Evolutionary conservation across 2,329 filamentous ascomycete species (phyloP).

Genomic region (Aspergillus sp.): DNA sequence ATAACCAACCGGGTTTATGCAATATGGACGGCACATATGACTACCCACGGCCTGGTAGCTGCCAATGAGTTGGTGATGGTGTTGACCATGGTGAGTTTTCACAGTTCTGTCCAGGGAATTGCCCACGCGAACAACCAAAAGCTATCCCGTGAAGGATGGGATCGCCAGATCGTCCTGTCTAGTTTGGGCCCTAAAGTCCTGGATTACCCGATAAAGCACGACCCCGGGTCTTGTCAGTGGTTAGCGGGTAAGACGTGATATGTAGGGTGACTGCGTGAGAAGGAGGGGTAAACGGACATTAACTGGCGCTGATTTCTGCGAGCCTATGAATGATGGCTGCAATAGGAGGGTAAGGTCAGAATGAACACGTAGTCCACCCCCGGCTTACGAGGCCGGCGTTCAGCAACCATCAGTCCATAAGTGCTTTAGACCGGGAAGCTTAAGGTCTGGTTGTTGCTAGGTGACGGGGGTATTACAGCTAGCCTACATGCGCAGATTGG

Average conservation of each 20-base stretch:
- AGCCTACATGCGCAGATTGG: background rate
- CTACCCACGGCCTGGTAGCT: background rate
- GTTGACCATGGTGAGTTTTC: background rate
- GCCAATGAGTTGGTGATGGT: background rate
- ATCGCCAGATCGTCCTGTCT: constrained; percentile 24
- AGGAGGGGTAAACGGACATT: constrained; percentile 13
- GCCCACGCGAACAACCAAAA: constrained; percentile 17
- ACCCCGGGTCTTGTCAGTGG: constrained; percentile 4
- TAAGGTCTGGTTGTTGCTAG: background rate
- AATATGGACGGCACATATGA: background rate
- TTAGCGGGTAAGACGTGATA: constrained; percentile 7
- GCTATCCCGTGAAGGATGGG: constrained; percentile 11
- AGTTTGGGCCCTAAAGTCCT: constrained; percentile 3
- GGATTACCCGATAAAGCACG: constrained; percentile 7
- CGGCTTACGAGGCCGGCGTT: constrained; percentile 8
- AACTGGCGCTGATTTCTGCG: background rate
- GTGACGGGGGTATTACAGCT: background rate
- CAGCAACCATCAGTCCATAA: constrained; percentile 1
- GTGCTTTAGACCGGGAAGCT: background rate
- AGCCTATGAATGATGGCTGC: constrained; percentile 8
- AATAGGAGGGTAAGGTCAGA: background rate
- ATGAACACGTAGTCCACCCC: constrained; percentile 2
- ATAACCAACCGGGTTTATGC: background rate
- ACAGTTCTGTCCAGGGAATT: background rate
- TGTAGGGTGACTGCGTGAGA: constrained; percentile 12